phyloP scores from a whole-genome alignment of 345 rosid genomes.

The Physaria fendleri region DNA sequence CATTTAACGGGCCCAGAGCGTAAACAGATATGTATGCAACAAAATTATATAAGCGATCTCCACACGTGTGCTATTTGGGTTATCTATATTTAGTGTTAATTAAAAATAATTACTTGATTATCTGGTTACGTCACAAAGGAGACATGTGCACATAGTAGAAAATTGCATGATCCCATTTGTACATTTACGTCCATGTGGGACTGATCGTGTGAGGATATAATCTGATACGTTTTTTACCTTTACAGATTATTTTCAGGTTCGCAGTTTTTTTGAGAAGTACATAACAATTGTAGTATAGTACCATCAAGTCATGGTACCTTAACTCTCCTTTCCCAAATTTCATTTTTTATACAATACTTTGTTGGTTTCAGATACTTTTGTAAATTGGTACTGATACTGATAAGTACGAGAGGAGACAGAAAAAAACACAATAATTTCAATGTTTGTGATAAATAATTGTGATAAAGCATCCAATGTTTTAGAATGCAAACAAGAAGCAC shows the following conservation, averaged over 20 bases:
- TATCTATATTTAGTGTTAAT: background rate
- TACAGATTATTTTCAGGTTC: no score
- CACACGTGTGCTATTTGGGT: background rate
- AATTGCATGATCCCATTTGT: conserved; percentile 22
- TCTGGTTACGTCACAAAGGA: conserved; percentile 11
- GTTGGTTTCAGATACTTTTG: background rate
- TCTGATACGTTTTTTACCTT: background rate
- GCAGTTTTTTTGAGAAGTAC: no score
- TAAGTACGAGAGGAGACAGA: background rate
- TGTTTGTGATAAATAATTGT: no score
- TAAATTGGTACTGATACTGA: conserved; percentile 11
- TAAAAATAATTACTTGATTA: conserved; percentile 2
- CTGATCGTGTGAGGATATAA: background rate
- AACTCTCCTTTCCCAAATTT: background rate
- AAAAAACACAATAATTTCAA: no score
- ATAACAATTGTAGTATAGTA: conserved; percentile 22
- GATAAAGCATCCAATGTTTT: conserved; percentile 29
- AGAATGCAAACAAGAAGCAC: conserved; percentile 7
- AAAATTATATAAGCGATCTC: background rate
- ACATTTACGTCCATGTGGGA: conserved; percentile 5
- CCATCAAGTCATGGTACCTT: conserved; percentile 16
- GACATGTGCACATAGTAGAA: conserved; percentile 20
- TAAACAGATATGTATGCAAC: no score
- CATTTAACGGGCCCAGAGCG: no score
- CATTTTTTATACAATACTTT: no score